Evolutionary conservation across 106 monocot species (phyloP), one percentile per base, ranked within the genome.

Genomic region (Platanthera zijinensis): DNA sequence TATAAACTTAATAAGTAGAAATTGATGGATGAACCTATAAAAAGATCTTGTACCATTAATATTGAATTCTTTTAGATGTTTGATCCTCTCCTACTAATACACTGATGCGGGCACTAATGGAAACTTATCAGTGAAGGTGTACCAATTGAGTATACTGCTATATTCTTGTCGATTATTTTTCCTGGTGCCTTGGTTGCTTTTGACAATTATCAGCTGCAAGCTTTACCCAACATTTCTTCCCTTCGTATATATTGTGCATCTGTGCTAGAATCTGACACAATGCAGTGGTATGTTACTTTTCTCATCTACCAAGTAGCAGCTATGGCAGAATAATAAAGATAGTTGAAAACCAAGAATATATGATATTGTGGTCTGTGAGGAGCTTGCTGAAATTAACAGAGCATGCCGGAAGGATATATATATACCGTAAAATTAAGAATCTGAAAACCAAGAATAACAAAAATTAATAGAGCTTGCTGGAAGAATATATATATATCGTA

Each of bases 211-310:
- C 52, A 80, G 69, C 80, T 99, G 21, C 85, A 86, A 71, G 84
- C 75, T 76, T 81, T 88, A 67, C 84, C 89, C 67, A 64, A 56
- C 8, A 80, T 90, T 51, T 48, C 84, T 52, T 54, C 80, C 7
- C 94, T 99, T 71, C 87, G 89, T 45, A 86, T 99, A 75, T 99
- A 94, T 77, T 94, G 97, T n/a, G n/a, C n/a, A n/a, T n/a, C n/a
- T n/a, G n/a, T 87, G 97, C 97, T 71, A 94, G 97, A 10, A 84
- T 99, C 54, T 99, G 97, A 94, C 97, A 94, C 84, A 99, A 99
- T 86, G 48, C 78, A 57, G 80, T 85, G 89, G 96, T 96, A 52
- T 78, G 89, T 69, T 76, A 18, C 32, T 25, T 32, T 66, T 66
- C 66, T 66, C 32, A 11, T 64, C 10, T 66, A 32, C n/a, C n/a